Evolutionary conservation across 805 yeast genomes (phyloP), one percentile per base, ranked within the genome.

Genomic region (Saccharomycopsis fibuligera): DNA sequence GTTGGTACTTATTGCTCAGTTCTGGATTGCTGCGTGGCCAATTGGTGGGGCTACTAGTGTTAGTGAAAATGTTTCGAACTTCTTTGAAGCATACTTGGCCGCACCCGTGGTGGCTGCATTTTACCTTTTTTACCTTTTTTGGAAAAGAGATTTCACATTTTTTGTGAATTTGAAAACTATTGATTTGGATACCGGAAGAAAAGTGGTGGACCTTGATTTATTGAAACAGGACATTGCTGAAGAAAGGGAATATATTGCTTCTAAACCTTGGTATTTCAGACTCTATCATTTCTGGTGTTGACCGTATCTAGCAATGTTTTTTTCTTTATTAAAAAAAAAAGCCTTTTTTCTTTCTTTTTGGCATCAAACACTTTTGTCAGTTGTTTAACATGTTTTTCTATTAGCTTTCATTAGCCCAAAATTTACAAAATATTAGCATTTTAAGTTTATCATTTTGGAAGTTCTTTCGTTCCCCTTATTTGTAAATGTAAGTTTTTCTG

Each of bases 1-100:
- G 27, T 62, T 83, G 48, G 80, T 86, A 53, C 69, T 88, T 51
- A 68, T 76, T 49, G 86, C 89, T 29, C 90, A 85, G 67, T 85
- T 87, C 71, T 87, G 91, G 87, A 73, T 82, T 50, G 90, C 93
- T 5, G 67, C 84, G 37, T 86, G 72, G 73, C 95, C 95, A 48
- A 69, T 51, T 5, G 66, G 83, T 35, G 42, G 30, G n/a, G 17
- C 5, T 4, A 39, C 39, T 5, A 78, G 79, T 12, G 68, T 52
- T 5, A 41, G 64, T 8, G 77, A 83, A 45, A 70, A 67, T 60
- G 85, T 86, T 6, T 58, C 64, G 35, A 65, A 57, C 39, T 86
- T 86, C 72, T 86, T 86, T 70, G 68, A 74, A 60, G 68, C 77
- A 23, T 86, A 81, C 64, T 68, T 86, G 57, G 78, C 87, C 10